Evolutionary conservation across 1,284 basidiomycete genomes (phyloP), one percentile per base, ranked within the genome.

Genomic region (Xerocomus nothofagi): DNA sequence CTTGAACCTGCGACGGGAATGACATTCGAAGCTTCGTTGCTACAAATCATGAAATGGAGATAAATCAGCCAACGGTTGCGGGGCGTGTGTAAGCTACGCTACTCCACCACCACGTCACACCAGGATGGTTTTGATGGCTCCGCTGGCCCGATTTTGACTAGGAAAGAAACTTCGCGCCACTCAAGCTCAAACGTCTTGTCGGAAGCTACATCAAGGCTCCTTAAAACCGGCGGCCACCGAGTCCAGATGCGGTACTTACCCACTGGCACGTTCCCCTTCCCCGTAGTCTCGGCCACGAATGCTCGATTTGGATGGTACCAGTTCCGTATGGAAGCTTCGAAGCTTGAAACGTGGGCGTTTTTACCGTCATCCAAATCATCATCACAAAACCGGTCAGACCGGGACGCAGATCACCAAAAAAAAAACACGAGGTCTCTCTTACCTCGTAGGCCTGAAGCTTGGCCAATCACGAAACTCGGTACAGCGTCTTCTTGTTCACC

Each of bases 131-230:
- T 83, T 49, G 66, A 67, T 29, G 81, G 82, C 78, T 58, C 62
- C 20, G 61, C 69, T 11, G 62, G 71, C 18, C 60, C 71, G 10
- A 60, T 67, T 0, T 56, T 71, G 21, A 61, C 74, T n/a, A 70
- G 32, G 78, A 80, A 47, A 78, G 79, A 47, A 77, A 79, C 55
- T 66, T 67, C 8, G 85, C 81, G 66, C 66, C 6, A 80, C 60
- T 69, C 73, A 40, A 76, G 73, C 47, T 84, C 79, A 75, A 75
- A 76, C 30, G 66, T 40, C 48, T 78, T 69, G 23, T 49, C 34
- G 39, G 55, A 41, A 50, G n/a, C n/a, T n/a, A 57, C 60, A 75
- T 41, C 41, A 54, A 54, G 56, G 54, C 32, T 54, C 55, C 3
- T 21, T 38, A 29, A 47, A 52, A 47, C 29, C 38, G 40, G 26